Base-by-base conservation (phyloP, 1,139 yeast genomes). In the Yamadazyma conglobata region DNA sequence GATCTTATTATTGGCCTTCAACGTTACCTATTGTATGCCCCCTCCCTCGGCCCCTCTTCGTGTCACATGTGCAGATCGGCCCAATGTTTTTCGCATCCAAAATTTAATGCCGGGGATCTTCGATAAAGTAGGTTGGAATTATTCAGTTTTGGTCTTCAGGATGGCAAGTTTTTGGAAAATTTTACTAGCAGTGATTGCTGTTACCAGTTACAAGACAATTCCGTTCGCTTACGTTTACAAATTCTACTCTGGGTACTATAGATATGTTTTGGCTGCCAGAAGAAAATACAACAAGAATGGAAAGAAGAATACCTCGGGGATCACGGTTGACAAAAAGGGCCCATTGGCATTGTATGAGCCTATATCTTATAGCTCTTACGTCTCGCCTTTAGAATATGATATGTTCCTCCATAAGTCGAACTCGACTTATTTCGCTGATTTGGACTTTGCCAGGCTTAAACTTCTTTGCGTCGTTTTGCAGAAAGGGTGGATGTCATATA, bases 371-470 rank as follows among this genome's bases (percentile, higher is more conserved):
- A 43, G 55, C 10, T 71, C 87, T 0, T 78, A 77, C 40, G 86
- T 84, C 19, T 79, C 91, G 1, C 77, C 85, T 6, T 60, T 84
- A 48, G 96, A 89, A 52, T 75, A 86, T 47, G 97, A 89, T 56
- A 72, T 84, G 65, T 86, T 86, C 50, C 49, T 87, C 33, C 97
- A 89, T 62, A 89, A 89, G 60, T 78, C 83, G 37, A 89, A 89
- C 54, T 77, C 89, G 12, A 83, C 96, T 2, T 89, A 88, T 56
- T 83, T 84, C 48, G 60, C 69, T n/a, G 97, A 89, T 47, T 62
- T 87, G 49, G 96, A 89, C 50, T 67, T 86, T 40, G 81, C 88
- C 3, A 73, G 96, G 48, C 68, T 86, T 10, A 76, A 79, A 39
- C 56, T 81, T 37, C 60, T 87, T 57, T 57, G 74, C 13, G 56